Evolutionary conservation across 2,329 filamentous ascomycete genomes (phyloP), one percentile per base, ranked within the genome.

Genomic region (Verticillium zaregamsianum): DNA sequence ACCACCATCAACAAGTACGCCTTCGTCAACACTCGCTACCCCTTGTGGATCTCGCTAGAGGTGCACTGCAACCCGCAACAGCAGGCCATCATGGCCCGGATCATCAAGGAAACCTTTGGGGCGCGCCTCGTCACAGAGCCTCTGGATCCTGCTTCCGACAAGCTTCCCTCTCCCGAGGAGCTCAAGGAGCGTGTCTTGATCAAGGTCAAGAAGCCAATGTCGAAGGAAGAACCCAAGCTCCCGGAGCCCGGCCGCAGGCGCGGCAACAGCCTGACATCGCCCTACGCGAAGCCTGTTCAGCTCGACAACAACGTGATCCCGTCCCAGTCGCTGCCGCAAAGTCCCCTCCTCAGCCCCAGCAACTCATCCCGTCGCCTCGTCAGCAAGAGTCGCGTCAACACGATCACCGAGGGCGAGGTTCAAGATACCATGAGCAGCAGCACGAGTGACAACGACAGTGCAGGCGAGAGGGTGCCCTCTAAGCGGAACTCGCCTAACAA

Each of bases 1-100:
- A 90, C 89, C 31, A 93, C 93, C 58, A 95, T 99, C 74, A 92
- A 93, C 75, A 93, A 94, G 73, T 97, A 97, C 72, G 95, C 95
- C 2, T 99, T 99, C 71, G 83, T 88, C 66, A 89, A 90, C 61
- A 93, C 91, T n/a, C 86, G 85, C 25, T 97, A 93, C 68, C 95
- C 95, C 0, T 82, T 99, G 17, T 96, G 95, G 79, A 88, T 99
- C 65, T 98, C 95, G 1, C 88, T 99, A 15, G 95, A 99, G 74
- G 93, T 98, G 4, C 95, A 98, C 73, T 98, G 95, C 82, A 91
- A 86, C 67, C 79, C 88, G 2, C 80, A 87, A 14, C 95, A 98
- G 72, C 95, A 99, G 74, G 81, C 86, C 23, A 84, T 86, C 55
- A 98, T 99, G 95, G 90, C 93, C 25, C 87, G 90, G 64, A 95